Evolutionary conservation across 2,329 filamentous ascomycete genomes (phyloP).

Genomic region (Dothideomycetes sp.): DNA sequence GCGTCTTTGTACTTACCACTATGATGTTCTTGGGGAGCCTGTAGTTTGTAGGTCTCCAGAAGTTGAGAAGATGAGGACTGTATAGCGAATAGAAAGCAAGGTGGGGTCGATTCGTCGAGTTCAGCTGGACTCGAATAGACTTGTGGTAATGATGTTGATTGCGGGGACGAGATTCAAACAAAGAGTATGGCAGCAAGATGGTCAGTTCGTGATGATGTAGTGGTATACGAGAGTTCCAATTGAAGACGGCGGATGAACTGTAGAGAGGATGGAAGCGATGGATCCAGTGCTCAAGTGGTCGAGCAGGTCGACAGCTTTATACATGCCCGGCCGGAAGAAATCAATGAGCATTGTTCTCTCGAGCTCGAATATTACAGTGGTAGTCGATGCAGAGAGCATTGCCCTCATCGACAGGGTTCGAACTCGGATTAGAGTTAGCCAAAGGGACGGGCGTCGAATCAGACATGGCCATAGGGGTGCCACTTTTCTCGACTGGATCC

Average conservation of each 20-base stretch:
- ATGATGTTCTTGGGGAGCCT: too few relatives aligned
- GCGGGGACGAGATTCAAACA: not conserved
- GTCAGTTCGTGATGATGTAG: not conserved
- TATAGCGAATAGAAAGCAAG: not conserved
- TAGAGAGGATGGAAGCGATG: not conserved
- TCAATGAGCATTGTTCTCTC: constrained; percentile 1
- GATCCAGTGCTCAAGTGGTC: constrained; percentile 4
- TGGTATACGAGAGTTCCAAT: not conserved
- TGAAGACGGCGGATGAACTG: not conserved
- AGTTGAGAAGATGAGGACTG: not conserved
- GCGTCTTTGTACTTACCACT: constrained; percentile 7
- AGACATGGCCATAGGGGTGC: constrained; percentile 6
- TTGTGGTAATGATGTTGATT: too few relatives aligned
- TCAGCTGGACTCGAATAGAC: constrained; percentile 8
- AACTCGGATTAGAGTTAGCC: constrained; percentile 6
- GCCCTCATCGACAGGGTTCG: constrained; percentile 4
- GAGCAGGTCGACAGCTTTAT: constrained; percentile 4
- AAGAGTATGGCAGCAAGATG: not conserved
- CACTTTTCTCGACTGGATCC: constrained; percentile 2
- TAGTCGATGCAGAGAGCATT: constrained; percentile 1
- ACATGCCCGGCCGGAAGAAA: constrained; percentile 3
- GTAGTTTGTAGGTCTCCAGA: not conserved
- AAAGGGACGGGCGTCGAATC: constrained; percentile 10
- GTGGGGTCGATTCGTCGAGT: not conserved
- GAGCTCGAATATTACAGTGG: constrained; percentile 1